phyloP scores from a whole-genome alignment of 2,329 filamentous ascomycete species.

The Fusarium sulawesiense region DNA sequence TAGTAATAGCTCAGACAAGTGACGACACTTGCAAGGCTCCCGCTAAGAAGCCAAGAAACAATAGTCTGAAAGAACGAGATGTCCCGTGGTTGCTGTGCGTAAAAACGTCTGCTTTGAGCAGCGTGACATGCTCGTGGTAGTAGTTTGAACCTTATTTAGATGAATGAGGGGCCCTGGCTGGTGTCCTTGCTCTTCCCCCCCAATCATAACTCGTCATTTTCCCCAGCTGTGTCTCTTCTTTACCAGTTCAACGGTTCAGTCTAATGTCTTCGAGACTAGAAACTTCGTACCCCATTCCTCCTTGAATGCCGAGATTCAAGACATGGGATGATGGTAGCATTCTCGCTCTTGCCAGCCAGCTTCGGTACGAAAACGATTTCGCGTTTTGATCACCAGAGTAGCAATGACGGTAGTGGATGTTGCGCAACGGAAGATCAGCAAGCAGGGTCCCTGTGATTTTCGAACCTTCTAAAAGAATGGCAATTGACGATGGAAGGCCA shows the following conservation, averaged over 20 bases:
- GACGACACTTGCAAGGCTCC: not conserved
- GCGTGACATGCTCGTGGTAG: constrained; percentile 26
- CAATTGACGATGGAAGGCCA: not conserved
- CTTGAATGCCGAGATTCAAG: constrained; percentile 29
- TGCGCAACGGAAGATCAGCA: constrained; percentile 6
- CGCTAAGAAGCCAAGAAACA: not conserved
- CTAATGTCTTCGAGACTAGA: constrained; percentile 3
- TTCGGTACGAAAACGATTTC: constrained; percentile 17
- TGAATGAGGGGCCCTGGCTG: constrained; percentile 32
- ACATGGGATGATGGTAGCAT: constrained; percentile 26
- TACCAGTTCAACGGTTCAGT: constrained; percentile 30
- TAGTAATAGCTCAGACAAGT: not conserved
- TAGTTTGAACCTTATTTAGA: constrained; percentile 41
- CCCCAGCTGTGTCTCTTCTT: constrained; percentile 9
- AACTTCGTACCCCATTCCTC: constrained; percentile 7
- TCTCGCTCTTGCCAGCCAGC: constrained; percentile 11
- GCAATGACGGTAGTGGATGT: not conserved
- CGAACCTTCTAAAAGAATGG: constrained; percentile 2
- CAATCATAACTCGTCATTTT: constrained; percentile 33
- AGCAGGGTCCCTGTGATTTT: constrained; percentile 6
- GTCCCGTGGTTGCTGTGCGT: not conserved
- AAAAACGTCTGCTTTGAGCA: constrained; percentile 14
- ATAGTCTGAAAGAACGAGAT: constrained; percentile 7
- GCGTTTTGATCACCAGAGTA: constrained; percentile 1
- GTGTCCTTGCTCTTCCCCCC: constrained; percentile 19